Evolutionary conservation across 306 rosid species (phyloP), one percentile per base, ranked within the genome.

Genomic region (Ammopiptanthus mongolicus): DNA sequence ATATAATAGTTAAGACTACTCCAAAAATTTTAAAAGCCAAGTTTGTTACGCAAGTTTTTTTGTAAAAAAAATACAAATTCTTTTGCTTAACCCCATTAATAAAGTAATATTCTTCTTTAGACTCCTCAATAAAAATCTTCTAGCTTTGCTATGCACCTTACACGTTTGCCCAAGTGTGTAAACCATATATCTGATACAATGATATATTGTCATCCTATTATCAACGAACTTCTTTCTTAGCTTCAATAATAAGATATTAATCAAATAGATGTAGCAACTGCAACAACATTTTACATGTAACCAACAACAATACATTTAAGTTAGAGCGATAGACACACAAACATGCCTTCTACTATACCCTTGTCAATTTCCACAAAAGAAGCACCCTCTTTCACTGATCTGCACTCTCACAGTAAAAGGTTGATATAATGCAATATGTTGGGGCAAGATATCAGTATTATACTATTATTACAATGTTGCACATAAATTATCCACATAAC

Each of bases 341-440:
- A 74, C 22, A 25, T 19, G 50, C 42, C 73, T 74, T 74, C 58
- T 28, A 68, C 61, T 39, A 69, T 29, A 68, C 61, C 80, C 68
- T 61, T 39, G 62, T 31, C 66, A 60, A 46, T 61, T 9, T 67
- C 73, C 72, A 66, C 65, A 56, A 65, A 25, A 44, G 56, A 73
- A 15, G 69, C 69, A 62, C 39, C 41, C 62, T 41, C 48, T 36
- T 52, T 52, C n/a, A 64, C n/a, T 15, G 25, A 47, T 66, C 34
- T 34, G 36, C 58, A 51, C 53, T 47, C 75, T 57, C 64, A 65
- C 61, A 62, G 65, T 60, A 74, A 63, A 62, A 80, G 73, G 51
- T 15, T 53, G 74, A 42, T 34, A 41, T 14, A 41, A 57, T 22
- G 65, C 65, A 39, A 72, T 56, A 18, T 37, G 13, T 22, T 6